Evolutionary conservation across 2,329 filamentous ascomycete genomes (phyloP), one percentile per base, ranked within the genome.

Genomic region (Tolypocladium cylindrosporum): DNA sequence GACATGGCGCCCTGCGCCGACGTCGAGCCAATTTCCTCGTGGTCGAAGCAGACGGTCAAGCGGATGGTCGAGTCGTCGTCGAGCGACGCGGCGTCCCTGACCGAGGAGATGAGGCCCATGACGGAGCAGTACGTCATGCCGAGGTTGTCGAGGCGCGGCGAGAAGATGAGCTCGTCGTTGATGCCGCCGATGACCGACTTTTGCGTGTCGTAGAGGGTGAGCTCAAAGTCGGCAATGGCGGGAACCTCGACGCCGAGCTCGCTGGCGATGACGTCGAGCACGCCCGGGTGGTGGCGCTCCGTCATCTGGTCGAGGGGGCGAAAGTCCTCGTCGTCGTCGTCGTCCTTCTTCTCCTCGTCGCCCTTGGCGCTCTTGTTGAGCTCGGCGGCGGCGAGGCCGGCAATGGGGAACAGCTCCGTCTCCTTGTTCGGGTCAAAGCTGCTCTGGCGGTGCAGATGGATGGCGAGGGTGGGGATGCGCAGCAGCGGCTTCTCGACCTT

Each of bases 351-450:
- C 39, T 71, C 63, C 10, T 75, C 64, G 54, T 75, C 75, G 11
- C 74, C 72, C 68, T 80, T 79, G 43, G 80, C 83, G 31, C 84
- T 83, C 64, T 90, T 82, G 77, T 97, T 97, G 59, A 99, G 81
- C 76, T 97, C 92, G 2, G 91, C 90, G 55, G 89, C 86, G 2
- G 90, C 88, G 57, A 99, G 80, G 7, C 94, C 94, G 27, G 89
- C 86, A 68, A 99, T 97, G 6, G 94, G 94, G 68, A 96, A 95
- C 31, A 99, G 77, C 72, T 99, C 93, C 31, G 88, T 91, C 78
- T 99, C 94, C 78, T 97, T 97, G 80, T 97, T 99, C 69, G 95
- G 96, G 58, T 90, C 81, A 68, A 99, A 99, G 61, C 81, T 90
- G 66, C 89, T 82, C 66, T 90, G 86, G 57, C 93, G 88, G 68